A percentile compares a stretch with the other conserved stretches of the same genome.
Evolutionary conservation across 176 grass and related monocot genomes (phyloP).

Genomic region (Urochloa ruziziensis): DNA sequence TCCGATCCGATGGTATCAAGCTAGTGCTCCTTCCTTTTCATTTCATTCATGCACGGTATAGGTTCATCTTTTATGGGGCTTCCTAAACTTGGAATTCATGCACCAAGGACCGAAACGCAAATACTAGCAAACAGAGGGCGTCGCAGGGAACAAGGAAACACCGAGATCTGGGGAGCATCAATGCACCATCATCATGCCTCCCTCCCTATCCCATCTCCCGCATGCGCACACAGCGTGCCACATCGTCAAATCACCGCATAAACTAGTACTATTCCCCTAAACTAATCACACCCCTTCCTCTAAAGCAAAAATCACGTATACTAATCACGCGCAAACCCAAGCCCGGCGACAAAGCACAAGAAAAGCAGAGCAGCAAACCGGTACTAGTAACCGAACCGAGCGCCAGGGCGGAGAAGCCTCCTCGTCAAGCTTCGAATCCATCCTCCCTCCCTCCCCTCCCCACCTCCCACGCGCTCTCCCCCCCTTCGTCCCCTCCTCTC

Average conservation of each 20-base stretch:
- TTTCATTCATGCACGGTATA: too few species aligned
- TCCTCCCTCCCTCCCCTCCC: not conserved
- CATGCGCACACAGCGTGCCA: not conserved
- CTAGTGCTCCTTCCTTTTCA: too few species aligned
- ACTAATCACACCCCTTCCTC: not conserved
- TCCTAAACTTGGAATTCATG: too few species aligned
- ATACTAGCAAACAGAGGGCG: not conserved
- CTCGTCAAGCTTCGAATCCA: constrained; percentile 49
- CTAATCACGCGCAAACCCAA: constrained; percentile 22
- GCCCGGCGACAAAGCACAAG: not conserved
- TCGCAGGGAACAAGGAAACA: not conserved
- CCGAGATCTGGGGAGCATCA: constrained; percentile 2
- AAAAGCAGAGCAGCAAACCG: not conserved
- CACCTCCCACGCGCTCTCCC: not conserved
- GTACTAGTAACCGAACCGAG: not conserved
- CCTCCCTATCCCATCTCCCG: not conserved
- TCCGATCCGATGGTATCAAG: too few species aligned
- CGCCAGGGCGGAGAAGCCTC: constrained; percentile 17
- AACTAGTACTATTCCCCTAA: not conserved
- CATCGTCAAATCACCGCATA: constrained; percentile 25
- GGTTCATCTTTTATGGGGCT: too few species aligned
- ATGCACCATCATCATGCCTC: not conserved
- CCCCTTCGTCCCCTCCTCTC: too few species aligned
- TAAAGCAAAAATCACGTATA: not conserved
- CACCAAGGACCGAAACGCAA: not conserved